Evolutionary conservation across 805 yeast species (phyloP), one percentile per base, ranked within the genome.

Genomic region (Torulaspora quercuum): DNA sequence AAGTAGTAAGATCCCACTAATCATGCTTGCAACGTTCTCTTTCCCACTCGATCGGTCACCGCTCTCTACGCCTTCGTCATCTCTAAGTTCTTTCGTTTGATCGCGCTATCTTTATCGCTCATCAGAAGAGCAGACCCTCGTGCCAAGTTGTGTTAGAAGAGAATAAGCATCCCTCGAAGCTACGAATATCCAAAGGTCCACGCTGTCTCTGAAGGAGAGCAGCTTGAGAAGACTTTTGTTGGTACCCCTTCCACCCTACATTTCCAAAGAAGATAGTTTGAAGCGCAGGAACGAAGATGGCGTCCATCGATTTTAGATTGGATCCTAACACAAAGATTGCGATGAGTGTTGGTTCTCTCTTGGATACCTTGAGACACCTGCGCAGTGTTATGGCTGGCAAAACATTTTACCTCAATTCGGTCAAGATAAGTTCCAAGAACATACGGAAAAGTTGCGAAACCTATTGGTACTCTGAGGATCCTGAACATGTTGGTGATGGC

Each of bases 381-480:
- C 41, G 33, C 10, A 37, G 41, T 17, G 49, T 49, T 7, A 42
- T 28, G 11, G 15, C 33, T 6, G 42, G 39, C 3, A 31, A 33
- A 16, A 39, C 47, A 12, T 41, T 44, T 17, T 33, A 39, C 10
- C 35, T 49, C 19, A 49, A 49, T 24, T 33, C 48, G 7, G 40
- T 49, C 22, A 19, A 27, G 8, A 21, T 46, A n/a, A 30, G 29
- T 14, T 14, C 16, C 7, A 37, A 41, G 5, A 35, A 37, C 10
- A 30, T 45, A 9, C 33, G 41, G 18, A 42, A 24, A n/a, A 39
- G 45, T 32, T 41, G 45, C 17, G 45, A 36, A 19, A 16, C 11
- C 6, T 41, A 22, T 22, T 41, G 45, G 44, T 33, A 35, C 11
- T 26, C 18, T 9, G 33, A 23, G 12, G 13, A 8, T 10, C 10